phyloP scores from a whole-genome alignment of 1,284 basidiomycete species.

The Sporisorium iseilematis-ciliati region DNA sequence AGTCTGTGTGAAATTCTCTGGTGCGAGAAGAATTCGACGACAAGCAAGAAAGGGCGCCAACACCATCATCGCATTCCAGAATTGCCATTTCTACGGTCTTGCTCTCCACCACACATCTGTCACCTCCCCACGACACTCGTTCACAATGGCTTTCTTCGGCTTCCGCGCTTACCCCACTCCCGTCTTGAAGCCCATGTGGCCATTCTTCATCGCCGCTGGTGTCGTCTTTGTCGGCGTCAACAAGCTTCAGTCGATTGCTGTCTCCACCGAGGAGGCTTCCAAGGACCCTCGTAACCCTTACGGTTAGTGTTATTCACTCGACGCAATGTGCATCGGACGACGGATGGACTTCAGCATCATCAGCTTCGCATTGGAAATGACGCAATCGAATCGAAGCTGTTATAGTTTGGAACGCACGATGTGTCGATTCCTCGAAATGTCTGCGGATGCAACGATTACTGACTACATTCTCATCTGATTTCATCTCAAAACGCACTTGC shows the following conservation, averaged over 20 bases:
- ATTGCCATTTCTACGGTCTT: neutral
- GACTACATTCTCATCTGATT: neutral
- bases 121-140: constrained; percentile 2
- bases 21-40: constrained; percentile 31
- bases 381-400: constrained; percentile 1
- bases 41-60: constrained; percentile 5
- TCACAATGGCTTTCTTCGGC: constrained; percentile 63
- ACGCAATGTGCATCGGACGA: neutral
- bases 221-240: constrained; percentile 65
- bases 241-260: constrained; percentile 60
- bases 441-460: neutral
- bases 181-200: constrained; percentile 66
- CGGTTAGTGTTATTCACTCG: constrained; percentile 42
- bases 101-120: constrained; percentile 7
- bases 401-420: constrained; percentile 1
- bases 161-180: constrained; percentile 68
- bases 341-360: neutral
- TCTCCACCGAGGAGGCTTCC: constrained; percentile 62
- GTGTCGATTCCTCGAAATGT: neutral
- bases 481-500: neutral
- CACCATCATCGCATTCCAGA: constrained; percentile 24
- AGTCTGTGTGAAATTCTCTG: constrained; percentile 10
- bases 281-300: constrained; percentile 69
- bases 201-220: constrained; percentile 64
- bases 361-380: neutral